Evolutionary conservation across 371 early-diverging fungal genomes (phyloP).

Genomic region (Mortierella sp.): DNA sequence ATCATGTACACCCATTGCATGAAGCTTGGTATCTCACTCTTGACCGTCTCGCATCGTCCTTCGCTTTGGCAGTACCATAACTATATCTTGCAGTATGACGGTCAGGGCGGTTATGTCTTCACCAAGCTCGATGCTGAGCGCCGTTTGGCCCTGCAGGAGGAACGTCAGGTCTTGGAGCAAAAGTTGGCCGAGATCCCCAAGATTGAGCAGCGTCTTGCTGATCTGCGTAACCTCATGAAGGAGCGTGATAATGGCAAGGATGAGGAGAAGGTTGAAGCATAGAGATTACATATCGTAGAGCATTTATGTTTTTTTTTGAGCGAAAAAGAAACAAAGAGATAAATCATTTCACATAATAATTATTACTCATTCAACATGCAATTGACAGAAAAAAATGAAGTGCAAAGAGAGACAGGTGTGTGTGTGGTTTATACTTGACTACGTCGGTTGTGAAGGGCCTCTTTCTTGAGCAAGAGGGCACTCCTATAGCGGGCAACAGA

Average conservation of each 20-base stretch:
- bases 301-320: conserved; percentile 6
- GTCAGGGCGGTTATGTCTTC: conserved; percentile 91
- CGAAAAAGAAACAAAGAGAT: background rate
- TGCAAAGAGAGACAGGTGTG: background rate
- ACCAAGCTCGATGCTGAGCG: conserved; percentile 90
- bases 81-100: conserved; percentile 87
- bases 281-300: conserved; percentile 7
- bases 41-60: conserved; percentile 92
- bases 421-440: background rate
- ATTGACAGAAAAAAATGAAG: background rate
- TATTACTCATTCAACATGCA: background rate
- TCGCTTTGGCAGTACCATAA: conserved; percentile 92
- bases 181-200: conserved; percentile 81
- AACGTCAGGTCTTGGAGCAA: conserved; percentile 76
- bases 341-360: background rate
- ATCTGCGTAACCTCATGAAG: conserved; percentile 62
- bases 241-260: conserved; percentile 50
- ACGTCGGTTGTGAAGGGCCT: conserved; percentile 16
- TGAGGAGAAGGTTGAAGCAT: conserved; percentile 21
- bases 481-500: conserved; percentile 22
- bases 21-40: conserved; percentile 84
- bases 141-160: conserved; percentile 86
- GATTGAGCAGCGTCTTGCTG: conserved; percentile 76
- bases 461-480: conserved; percentile 18
- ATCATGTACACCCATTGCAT: conserved; percentile 93